A percentile compares a stretch with the other conserved stretches of the same genome.
Conservation (phyloP, 805 yeast species). For the Sungouiozyma ichnusensis region DNA sequence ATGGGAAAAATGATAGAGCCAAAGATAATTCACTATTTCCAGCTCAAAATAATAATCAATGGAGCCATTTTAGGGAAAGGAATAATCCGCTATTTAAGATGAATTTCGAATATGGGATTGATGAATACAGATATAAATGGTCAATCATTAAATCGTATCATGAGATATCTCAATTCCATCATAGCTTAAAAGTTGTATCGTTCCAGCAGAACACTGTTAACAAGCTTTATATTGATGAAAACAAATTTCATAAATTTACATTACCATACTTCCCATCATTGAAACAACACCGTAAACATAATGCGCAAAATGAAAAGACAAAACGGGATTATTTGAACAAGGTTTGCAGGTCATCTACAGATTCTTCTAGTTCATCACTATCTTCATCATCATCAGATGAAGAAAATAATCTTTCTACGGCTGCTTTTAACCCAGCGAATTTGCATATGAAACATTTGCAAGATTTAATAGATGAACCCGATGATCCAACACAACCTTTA, state of each 20-base stretch:
- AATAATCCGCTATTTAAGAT: constrained; percentile 35
- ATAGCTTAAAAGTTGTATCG: constrained; percentile 46
- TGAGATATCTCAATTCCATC: constrained; percentile 64
- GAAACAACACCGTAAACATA: constrained; percentile 1
- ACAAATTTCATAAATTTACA: constrained; percentile 14
- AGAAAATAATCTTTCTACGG: constrained; percentile 1
- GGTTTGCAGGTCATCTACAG: not conserved
- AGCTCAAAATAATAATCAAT: constrained; percentile 29
- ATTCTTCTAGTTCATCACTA: constrained; percentile 1
- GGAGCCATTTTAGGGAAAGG: constrained; percentile 1
- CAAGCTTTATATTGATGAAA: constrained; percentile 19
- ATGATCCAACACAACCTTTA: constrained; percentile 21
- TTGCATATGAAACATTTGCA: constrained; percentile 23
- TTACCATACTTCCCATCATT: constrained; percentile 23
- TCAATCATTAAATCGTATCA: constrained; percentile 57
- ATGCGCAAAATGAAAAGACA: constrained; percentile 2
- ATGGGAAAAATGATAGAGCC: not conserved
- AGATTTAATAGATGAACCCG: constrained; percentile 20
- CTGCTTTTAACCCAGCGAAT: constrained; percentile 8
- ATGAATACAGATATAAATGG: constrained; percentile 72
- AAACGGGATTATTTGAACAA: not conserved
- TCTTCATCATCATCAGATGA: constrained; percentile 3
- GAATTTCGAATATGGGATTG: constrained; percentile 87
- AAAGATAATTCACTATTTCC: constrained; percentile 32
- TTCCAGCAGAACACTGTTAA: constrained; percentile 34